A percentile compares a stretch with the other conserved stretches of the same genome.
Evolutionary conservation across 352 stramenopile genomes (phyloP).

Genomic region (Peronospora belbahrii): DNA sequence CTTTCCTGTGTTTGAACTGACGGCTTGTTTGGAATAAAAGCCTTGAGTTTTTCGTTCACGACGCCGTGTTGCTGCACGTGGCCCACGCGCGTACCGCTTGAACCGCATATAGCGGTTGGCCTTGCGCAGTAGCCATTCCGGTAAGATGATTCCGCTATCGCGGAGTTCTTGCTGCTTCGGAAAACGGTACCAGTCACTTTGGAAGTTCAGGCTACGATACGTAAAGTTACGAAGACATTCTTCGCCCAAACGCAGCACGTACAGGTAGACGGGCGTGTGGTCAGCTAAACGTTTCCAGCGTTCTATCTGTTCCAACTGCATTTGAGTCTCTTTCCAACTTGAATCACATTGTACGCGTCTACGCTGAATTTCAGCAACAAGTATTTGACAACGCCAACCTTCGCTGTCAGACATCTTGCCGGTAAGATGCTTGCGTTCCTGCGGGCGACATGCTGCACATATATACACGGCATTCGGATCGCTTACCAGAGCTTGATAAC

Average conservation of each 20-base stretch:
- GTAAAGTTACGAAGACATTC: conserved; percentile 76
- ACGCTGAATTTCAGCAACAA: conserved; percentile 65
- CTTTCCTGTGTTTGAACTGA: conserved; percentile 45
- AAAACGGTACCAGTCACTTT: conserved; percentile 52
- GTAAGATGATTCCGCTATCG: conserved; percentile 25
- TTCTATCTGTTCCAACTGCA: conserved; percentile 41
- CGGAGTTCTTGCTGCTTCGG: conserved; percentile 46
- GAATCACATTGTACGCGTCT: conserved; percentile 52
- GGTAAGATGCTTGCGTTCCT: conserved; percentile 45
- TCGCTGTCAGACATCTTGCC: conserved; percentile 18
- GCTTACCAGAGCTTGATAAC: conserved; percentile 57
- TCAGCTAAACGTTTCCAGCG: conserved; percentile 72
- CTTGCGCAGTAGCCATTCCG: conserved; percentile 65
- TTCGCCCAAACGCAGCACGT: conserved; percentile 71
- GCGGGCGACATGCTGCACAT: conserved; percentile 56
- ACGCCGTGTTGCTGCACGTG: conserved; percentile 46
- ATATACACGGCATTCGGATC: conserved; percentile 67
- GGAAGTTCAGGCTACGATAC: conserved; percentile 76
- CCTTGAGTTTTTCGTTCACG: conserved; percentile 56
- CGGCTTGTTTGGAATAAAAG: conserved; percentile 64
- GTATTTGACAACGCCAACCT: conserved; percentile 59
- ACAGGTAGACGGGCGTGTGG: conserved; percentile 73
- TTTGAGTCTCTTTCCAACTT: conserved; percentile 61
- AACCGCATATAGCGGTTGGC: conserved; percentile 77
- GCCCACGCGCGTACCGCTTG: conserved; percentile 74